Percentiles rank a stretch among this genome's conserved stretches.
phyloP scores from a whole-genome alignment of 192 early-diverging fungal genomes.

The Allomyces macrogynus region DNA sequence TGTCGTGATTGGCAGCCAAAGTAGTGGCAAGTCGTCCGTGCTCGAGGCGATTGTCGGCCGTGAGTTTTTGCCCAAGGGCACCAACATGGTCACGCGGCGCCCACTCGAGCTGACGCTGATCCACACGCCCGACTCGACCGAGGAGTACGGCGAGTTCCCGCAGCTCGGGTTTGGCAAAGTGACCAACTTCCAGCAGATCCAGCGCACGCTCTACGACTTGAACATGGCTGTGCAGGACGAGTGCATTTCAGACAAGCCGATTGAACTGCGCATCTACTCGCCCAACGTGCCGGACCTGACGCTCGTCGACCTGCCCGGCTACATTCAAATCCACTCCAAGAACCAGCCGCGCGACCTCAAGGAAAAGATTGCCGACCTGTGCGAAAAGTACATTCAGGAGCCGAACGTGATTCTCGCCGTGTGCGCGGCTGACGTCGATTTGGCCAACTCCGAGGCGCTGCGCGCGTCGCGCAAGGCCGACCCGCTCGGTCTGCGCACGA shows the following conservation, averaged over 20 bases:
- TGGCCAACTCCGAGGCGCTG: constrained; percentile 69
- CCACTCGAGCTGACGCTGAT: constrained; percentile 70
- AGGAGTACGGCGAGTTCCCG: constrained; percentile 72
- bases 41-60: constrained; percentile 71
- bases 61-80: constrained; percentile 67
- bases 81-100: constrained; percentile 64
- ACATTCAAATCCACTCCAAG: constrained; percentile 64
- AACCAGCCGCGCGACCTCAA: constrained; percentile 61
- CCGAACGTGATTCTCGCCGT: constrained; percentile 74
- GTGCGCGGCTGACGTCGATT: constrained; percentile 63
- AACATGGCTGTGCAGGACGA: constrained; percentile 89
- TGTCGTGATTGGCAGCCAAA: constrained; percentile 68
- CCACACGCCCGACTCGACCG: constrained; percentile 50
- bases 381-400: constrained; percentile 57
- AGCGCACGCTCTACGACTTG: constrained; percentile 80
- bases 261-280: constrained; percentile 67
- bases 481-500: constrained; percentile 54
- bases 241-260: constrained; percentile 66
- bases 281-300: constrained; percentile 65
- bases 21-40: constrained; percentile 70
- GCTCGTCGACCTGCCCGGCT: constrained; percentile 66
- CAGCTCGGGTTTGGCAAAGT: constrained; percentile 71
- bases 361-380: constrained; percentile 57
- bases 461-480: constrained; percentile 56
- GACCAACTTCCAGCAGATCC: constrained; percentile 68